Conservation (phyloP, 331 rosid species). For the Pyracantha coccinea region DNA sequence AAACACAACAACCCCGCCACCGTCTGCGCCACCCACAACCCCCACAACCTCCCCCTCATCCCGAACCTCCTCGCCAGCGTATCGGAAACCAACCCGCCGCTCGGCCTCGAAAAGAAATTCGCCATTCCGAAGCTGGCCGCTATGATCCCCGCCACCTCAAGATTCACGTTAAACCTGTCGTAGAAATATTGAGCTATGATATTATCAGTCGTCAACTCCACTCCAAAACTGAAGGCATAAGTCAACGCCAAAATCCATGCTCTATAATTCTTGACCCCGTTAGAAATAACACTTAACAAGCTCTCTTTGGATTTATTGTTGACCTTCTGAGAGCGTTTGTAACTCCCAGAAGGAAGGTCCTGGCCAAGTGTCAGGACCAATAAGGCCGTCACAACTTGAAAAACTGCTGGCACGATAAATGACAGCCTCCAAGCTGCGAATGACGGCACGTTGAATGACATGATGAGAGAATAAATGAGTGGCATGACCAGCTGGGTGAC, state of each 20-base stretch:
- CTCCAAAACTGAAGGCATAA: constrained; percentile 41
- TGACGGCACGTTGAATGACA: constrained; percentile 19
- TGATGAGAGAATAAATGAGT: constrained; percentile 26
- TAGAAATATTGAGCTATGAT: constrained; percentile 47
- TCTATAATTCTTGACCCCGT: constrained; percentile 36
- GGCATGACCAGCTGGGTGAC: constrained; percentile 56
- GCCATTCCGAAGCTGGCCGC: constrained; percentile 60
- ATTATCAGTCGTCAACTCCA: constrained; percentile 51
- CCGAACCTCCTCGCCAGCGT: constrained; percentile 40
- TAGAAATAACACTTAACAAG: not conserved
- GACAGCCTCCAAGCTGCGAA: constrained; percentile 44
- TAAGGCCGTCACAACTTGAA: constrained; percentile 29
- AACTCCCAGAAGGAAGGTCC: constrained; percentile 26
- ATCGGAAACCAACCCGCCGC: constrained; percentile 44
- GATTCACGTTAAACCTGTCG: constrained; percentile 37
- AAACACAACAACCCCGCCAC: constrained; percentile 39
- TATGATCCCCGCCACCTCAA: constrained; percentile 33
- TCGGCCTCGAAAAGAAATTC: constrained; percentile 42
- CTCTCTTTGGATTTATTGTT: not conserved
- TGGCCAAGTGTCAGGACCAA: constrained; percentile 38
- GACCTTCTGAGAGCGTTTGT: not conserved
- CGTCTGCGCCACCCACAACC: constrained; percentile 39
- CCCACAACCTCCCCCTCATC: constrained; percentile 56
- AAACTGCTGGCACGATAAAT: constrained; percentile 31
- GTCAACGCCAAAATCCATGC: constrained; percentile 43